These are phyloP conservation scores for Pisolithus orientalis DNA, from an alignment of 768 basidiomycete genomes.

Conservation along the genomic window DNA sequence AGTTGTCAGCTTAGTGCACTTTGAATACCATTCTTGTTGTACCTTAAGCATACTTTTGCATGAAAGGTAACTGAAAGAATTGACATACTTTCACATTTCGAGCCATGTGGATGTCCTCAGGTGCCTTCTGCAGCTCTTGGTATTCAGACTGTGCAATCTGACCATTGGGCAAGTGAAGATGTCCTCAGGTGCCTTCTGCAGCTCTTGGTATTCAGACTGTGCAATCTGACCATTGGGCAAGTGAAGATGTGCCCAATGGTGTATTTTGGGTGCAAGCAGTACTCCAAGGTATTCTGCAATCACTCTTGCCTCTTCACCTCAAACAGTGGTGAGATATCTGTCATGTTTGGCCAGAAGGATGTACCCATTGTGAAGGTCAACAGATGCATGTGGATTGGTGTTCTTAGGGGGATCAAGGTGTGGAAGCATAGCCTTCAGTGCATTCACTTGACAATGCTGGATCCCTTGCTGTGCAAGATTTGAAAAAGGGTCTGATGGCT, in stretches of 20 bases:
- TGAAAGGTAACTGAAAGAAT: background rate
- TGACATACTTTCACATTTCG: background rate
- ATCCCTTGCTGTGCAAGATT: slow-evolving; percentile 23
- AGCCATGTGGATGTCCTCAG: background rate
- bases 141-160: background rate
- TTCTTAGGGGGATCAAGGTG: background rate
- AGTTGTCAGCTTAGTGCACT: too few relatives aligned
- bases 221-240: background rate
- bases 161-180: background rate
- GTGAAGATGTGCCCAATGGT: background rate
- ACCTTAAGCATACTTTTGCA: too few relatives aligned
- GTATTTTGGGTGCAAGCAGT: background rate
- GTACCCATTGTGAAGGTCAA: background rate
- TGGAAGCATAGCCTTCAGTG: slow-evolving; percentile 10
- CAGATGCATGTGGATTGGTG: background rate
- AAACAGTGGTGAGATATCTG: background rate
- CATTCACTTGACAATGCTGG: slow-evolving; percentile 13
- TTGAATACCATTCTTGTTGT: too few relatives aligned
- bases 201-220: background rate
- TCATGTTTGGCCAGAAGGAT: background rate
- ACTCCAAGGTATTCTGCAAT: background rate
- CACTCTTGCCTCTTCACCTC: background rate
- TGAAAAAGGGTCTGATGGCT: slow-evolving; percentile 19
- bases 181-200: background rate
- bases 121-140: background rate